phyloP scores from a whole-genome alignment of 1,139 yeast genomes.

The Candida pseudoviswanathii region DNA sequence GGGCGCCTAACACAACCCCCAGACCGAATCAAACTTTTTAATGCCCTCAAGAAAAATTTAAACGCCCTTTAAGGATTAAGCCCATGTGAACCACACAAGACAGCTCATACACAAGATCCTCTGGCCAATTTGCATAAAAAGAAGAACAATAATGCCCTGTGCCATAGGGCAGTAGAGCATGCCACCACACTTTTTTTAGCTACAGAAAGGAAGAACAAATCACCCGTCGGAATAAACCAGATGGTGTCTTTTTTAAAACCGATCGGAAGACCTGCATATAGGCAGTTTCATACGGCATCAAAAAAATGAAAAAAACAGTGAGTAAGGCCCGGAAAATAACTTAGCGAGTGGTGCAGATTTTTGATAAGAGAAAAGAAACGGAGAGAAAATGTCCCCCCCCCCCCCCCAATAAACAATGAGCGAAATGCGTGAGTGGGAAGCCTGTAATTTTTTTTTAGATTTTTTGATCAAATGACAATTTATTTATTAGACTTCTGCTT shows the following conservation, averaged over 20 bases:
- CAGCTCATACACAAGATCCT: no score
- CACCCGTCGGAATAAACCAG: neutral
- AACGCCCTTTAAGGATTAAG: no score
- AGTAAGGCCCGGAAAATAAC: neutral
- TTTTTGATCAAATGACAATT: neutral
- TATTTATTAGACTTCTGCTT: neutral
- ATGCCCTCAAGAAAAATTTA: no score
- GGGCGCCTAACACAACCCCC: no score
- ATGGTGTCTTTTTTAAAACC: neutral
- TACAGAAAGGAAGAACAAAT: no score
- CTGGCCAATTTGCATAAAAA: no score
- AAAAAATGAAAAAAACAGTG: neutral
- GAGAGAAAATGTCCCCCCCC: neutral
- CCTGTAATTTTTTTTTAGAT: neutral
- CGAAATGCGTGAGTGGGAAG: neutral
- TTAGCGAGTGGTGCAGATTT: neutral
- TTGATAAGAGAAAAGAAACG: neutral
- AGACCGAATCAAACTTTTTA: no score
- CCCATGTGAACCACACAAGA: no score
- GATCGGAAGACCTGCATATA: neutral
- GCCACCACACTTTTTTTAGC: neutral
- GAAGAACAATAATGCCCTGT: no score
- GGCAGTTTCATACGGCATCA: slow-evolving; percentile 1
- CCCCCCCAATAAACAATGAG: neutral
- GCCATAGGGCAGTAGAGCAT: neutral